Base-by-base conservation (phyloP, 2,329 filamentous ascomycete genomes). In the Myotisia sp. region DNA sequence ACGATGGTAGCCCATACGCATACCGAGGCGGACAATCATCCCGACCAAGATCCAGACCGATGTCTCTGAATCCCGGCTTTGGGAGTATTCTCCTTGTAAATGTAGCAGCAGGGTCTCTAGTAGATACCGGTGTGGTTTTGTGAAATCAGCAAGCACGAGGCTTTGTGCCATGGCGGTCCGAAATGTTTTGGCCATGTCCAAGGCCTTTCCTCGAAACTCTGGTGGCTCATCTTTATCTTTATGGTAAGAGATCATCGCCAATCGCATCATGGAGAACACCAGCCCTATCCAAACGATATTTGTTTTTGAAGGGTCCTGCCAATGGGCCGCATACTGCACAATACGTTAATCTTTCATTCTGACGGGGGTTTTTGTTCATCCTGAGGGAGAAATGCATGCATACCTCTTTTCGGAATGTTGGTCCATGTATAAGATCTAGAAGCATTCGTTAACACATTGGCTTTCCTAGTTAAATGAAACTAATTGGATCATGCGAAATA, bases 401-500 rank as follows among this genome's bases (percentile, higher is more conserved):
- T 52, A 82, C 63, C 54, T 81, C 71, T 47, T 78, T 72, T 49
- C 87, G 76, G 48, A 94, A 94, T 0, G 83, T 86, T 7, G 85
- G 86, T 0, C 76, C 76, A 49, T 92, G 83, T 33, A 90, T 71
- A 43, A 90, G 75, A 50, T 74, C 76, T 52, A 37, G 4, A 51
- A 28, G 7, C 49, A 42, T 34, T n/a, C 38, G 17, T 29, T 5
- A 32, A 20, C 12, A 26, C 21, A 10, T 16, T 17, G 21, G 23
- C 29, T 32, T 20, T n/a, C n/a, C n/a, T n/a, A n/a, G n/a, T n/a
- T n/a, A n/a, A n/a, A n/a, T n/a, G n/a, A n/a, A n/a, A n/a, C n/a
- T n/a, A n/a, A n/a, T n/a, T n/a, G n/a, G n/a, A n/a, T 40, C 7
- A 6, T 28, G 19, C 4, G 8, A 26, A 30, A 24, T 28, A 76